Base-by-base conservation (phyloP, 768 basidiomycete genomes). In the Neoboletus subvelutipes region DNA sequence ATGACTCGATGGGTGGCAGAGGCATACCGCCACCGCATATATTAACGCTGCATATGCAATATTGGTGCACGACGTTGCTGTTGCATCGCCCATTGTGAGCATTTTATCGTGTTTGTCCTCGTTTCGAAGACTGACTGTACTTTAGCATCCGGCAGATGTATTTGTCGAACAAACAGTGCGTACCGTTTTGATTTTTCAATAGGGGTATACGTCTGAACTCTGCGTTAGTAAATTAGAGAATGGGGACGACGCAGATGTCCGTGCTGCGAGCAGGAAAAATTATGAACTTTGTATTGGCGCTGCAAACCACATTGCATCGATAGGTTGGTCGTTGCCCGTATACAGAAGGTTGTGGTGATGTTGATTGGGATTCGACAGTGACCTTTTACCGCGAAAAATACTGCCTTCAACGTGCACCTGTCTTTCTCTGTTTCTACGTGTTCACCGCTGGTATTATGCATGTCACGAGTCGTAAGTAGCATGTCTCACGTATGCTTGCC, bases 401-500 rank as follows among this genome's bases (percentile, higher is more conserved):
- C 70, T 76, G 80, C 42, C 75, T 90, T 55, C 78, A 79, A 47
- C 80, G 80, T 15, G 83, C 83, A 18, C 75, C 90, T 1, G 86
- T 85, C 5, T 92, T 90, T 67, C 72, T 90, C 29, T 86, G 82
- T 64, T 92, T 90, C 66, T 91, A 90, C 64, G 76, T 90, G 17
- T 92, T 92, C 74, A 86, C 86, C 3, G 88, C 89, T 17, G 83
- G 83, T 55, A 83, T 92, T 51, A 90, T 88, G 87, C 90, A 92
- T 63, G 82, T 89, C 45, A 84, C 84, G 2, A 85, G 77, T 40
- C 71, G 90, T 92, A 65, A 62, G 89, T 80, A n/a, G 1, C 20
- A 28, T 20, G 4, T 6, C 48, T 26, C 26, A 22, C n/a, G n/a
- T 50, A 37, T 45, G 15, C 12, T 55, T 34, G 29, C 11, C 17